A percentile compares a stretch with the other conserved stretches of the same genome.
Conservation (phyloP, 2,329 filamentous ascomycete genomes). For the Diaporthe longicolla region DNA sequence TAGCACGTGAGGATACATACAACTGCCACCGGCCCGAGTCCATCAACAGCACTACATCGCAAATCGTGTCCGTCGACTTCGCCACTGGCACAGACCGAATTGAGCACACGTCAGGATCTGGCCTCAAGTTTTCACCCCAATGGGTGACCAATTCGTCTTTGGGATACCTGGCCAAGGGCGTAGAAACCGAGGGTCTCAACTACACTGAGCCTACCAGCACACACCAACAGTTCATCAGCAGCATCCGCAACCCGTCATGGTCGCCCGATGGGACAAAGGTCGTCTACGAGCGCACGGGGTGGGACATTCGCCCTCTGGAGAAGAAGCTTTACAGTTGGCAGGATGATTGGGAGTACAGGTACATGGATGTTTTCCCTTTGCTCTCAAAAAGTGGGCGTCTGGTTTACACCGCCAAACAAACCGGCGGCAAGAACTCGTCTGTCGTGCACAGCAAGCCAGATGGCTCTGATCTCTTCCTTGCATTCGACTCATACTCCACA, state of each 20-base stretch:
- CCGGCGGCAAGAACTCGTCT: conserved; percentile 53
- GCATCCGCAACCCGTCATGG: conserved; percentile 48
- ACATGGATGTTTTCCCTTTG: conserved; percentile 59
- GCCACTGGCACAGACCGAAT: conserved; percentile 53
- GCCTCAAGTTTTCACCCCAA: conserved; percentile 50
- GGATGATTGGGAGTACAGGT: conserved; percentile 57
- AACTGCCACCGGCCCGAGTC: conserved; percentile 51
- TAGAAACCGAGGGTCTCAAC: conserved; percentile 49
- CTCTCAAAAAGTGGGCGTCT: conserved; percentile 47
- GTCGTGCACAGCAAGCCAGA: conserved; percentile 52
- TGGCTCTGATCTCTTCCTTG: conserved; percentile 42
- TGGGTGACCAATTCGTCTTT: conserved; percentile 44
- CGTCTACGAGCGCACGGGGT: conserved; percentile 48
- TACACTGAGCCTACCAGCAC: conserved; percentile 45
- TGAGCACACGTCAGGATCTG: conserved; percentile 48
- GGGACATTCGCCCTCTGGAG: conserved; percentile 51
- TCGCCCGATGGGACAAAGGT: conserved; percentile 51
- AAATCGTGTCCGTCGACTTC: conserved; percentile 56
- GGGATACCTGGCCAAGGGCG: conserved; percentile 50
- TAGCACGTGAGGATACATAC: conserved; percentile 56
- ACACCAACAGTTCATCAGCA: conserved; percentile 40
- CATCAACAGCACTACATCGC: conserved; percentile 47
- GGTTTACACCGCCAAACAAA: conserved; percentile 56
- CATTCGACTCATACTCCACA: conserved; percentile 30
- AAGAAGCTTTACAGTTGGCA: conserved; percentile 57